A percentile compares a stretch with the other conserved stretches of the same genome.
Conservation (phyloP, 371 early-diverging fungal genomes). For the Mucor circinelloides region DNA sequence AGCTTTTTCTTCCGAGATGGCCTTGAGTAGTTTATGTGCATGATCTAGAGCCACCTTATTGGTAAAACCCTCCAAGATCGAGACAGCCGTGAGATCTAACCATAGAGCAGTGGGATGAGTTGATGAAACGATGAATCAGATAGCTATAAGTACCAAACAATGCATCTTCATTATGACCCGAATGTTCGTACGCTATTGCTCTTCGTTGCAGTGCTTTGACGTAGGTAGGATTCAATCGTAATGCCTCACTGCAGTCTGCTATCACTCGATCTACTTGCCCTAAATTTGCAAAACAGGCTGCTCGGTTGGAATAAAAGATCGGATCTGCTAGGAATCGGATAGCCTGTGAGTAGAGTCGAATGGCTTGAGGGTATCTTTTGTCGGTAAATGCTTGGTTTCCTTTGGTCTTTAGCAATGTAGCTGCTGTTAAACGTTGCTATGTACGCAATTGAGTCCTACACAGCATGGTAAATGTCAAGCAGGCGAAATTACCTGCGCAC, state of each 20-base stretch:
- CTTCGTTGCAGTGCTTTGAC: slow-evolving; percentile 81
- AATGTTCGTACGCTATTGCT: slow-evolving; percentile 74
- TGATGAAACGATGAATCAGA: neutral
- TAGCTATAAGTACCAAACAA: slow-evolving; percentile 42
- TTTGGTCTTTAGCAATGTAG: slow-evolving; percentile 72
- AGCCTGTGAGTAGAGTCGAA: slow-evolving; percentile 84
- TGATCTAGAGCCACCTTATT: slow-evolving; percentile 74
- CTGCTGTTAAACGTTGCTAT: slow-evolving; percentile 62
- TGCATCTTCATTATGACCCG: slow-evolving; percentile 26
- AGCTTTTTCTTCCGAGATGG: slow-evolving; percentile 74
- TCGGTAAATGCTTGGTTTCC: slow-evolving; percentile 86
- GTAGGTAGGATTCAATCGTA: slow-evolving; percentile 74
- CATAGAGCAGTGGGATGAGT: neutral
- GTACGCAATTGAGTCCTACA: neutral
- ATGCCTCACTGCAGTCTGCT: slow-evolving; percentile 67
- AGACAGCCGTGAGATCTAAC: slow-evolving; percentile 84
- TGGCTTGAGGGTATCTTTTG: slow-evolving; percentile 84
- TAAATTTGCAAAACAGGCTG: slow-evolving; percentile 94
- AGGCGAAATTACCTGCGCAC: slow-evolving; percentile 41
- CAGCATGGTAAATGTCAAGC: neutral
- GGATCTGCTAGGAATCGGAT: slow-evolving; percentile 75
- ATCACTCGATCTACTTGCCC: slow-evolving; percentile 73
- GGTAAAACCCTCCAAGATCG: slow-evolving; percentile 90
- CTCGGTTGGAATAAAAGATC: slow-evolving; percentile 94
- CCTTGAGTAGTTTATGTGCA: slow-evolving; percentile 85